Evolutionary conservation across 2,329 filamentous ascomycete species (phyloP).

Genomic region (Neonectria magnoliae): DNA sequence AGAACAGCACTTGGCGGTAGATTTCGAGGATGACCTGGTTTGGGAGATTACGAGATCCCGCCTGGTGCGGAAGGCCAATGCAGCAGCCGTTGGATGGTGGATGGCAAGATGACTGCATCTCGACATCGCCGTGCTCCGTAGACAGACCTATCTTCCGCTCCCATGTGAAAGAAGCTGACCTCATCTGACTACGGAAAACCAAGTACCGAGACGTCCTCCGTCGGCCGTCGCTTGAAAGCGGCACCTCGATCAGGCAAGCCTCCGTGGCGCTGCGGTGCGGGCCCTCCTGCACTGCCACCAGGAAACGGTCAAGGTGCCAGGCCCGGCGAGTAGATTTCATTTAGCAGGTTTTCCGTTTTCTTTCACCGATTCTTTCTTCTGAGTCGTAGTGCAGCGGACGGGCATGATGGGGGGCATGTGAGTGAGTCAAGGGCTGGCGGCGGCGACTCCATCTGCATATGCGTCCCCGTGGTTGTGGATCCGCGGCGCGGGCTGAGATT

Average conservation of each 20-base stretch:
- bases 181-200: not conserved
- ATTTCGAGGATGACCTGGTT: not conserved
- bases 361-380: slow-evolving; percentile 13
- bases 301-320: slow-evolving; percentile 14
- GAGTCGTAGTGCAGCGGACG: not conserved
- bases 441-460: slow-evolving; percentile 7
- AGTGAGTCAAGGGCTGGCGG: slow-evolving; percentile 11
- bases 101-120: slow-evolving; percentile 33
- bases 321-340: no score
- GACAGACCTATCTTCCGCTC: not conserved
- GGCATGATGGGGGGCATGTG: slow-evolving; percentile 10
- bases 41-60: not conserved
- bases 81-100: slow-evolving; percentile 15
- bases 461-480: slow-evolving; percentile 21
- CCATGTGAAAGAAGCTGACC: slow-evolving; percentile 24
- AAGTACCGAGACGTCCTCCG: not conserved
- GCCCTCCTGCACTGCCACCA: slow-evolving; percentile 27
- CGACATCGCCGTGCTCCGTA: slow-evolving; percentile 1
- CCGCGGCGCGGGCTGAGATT: slow-evolving; percentile 3
- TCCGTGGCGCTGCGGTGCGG: slow-evolving; percentile 21
- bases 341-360: not conserved
- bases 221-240: not conserved
- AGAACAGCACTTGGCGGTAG: not conserved
- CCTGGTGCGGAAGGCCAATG: not conserved
- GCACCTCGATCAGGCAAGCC: slow-evolving; percentile 27